Evolutionary conservation across 169 alveolate genomes (phyloP).

Genomic region (Cryptosporidium xiaoi): DNA sequence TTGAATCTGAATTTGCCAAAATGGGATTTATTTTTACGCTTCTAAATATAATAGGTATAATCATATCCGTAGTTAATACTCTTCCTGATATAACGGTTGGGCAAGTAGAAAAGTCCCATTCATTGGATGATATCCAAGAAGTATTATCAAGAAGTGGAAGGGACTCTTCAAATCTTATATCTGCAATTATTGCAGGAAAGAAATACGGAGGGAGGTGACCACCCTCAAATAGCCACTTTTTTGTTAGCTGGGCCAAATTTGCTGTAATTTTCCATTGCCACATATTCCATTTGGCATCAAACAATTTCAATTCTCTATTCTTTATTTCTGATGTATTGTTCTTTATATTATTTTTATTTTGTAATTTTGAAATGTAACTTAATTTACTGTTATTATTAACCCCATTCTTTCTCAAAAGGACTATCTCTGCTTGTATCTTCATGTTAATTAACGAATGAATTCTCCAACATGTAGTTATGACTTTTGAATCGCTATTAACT

Average conservation of each 20-base stretch:
- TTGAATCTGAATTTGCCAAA: constrained; percentile 63
- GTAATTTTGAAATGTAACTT: not conserved
- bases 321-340: not conserved
- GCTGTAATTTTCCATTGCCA: constrained; percentile 75
- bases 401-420: constrained; percentile 16
- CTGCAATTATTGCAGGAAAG: constrained; percentile 73
- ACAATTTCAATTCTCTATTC: constrained; percentile 10
- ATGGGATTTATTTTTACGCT: constrained; percentile 46
- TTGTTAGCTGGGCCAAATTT: constrained; percentile 60
- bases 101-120: constrained; percentile 67
- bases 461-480: constrained; percentile 65
- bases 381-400: constrained; percentile 1
- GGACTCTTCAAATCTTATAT: constrained; percentile 59
- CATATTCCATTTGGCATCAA: constrained; percentile 64
- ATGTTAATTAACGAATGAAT: constrained; percentile 50
- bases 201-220: constrained; percentile 73
- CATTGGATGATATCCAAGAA: constrained; percentile 42
- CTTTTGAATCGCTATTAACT: constrained; percentile 43
- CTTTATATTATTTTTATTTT: not conserved
- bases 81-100: constrained; percentile 64
- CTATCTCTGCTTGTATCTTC: constrained; percentile 68
- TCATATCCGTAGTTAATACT: constrained; percentile 72
- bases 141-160: constrained; percentile 59
- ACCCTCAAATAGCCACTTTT: constrained; percentile 72
- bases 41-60: constrained; percentile 39